Base-by-base conservation (phyloP, 441 rosid genomes). In the Erodium texanum region DNA sequence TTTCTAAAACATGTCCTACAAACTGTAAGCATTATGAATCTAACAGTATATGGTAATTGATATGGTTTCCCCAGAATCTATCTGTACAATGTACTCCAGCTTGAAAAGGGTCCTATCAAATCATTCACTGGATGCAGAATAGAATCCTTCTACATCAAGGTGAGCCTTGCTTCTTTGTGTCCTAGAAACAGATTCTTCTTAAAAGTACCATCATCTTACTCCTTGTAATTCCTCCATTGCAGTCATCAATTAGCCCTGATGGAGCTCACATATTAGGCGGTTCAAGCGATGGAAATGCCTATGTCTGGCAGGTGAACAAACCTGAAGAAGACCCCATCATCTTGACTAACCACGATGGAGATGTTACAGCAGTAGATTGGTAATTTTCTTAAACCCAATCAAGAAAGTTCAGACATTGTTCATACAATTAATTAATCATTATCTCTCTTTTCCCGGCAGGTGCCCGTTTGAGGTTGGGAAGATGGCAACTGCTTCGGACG, bases 281-380 rank as follows among this genome's bases (percentile, higher is more conserved):
- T 64, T 94, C 97, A 34, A 89, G 97, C 54, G 88, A 94, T 68
- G 90, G 96, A 68, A 82, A 84, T 62, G 93, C 87, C 71, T 87
- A 85, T 80, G 67, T 93, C 67, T 93, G 96, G 38, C 83, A 90
- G 97, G 89, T 88, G 71, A 82, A 86, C 74, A 85, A 84, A 71
- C 95, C 96, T 66, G 75, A 79, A 38, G 69, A 11, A 61, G 89
- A 83, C 76, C 92, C 97, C 62, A 68, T 80, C 74, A 64, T 76
- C 73, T 79, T 91, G 82, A 82, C 74, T 78, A 83, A 85, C 59
- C 96, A 89, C 7, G 85, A 82, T 67, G 88, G 84, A 43, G 99
- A 94, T 83, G 99, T 89, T 68, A 84, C 93, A 0, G 90, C 96
- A 61, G 96, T 91, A 58, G 91, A 89, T 71, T 94, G 97, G 99